phyloP scores from a whole-genome alignment of 2,329 filamentous ascomycete genomes.

The Aspergillus quadrilineatus region DNA sequence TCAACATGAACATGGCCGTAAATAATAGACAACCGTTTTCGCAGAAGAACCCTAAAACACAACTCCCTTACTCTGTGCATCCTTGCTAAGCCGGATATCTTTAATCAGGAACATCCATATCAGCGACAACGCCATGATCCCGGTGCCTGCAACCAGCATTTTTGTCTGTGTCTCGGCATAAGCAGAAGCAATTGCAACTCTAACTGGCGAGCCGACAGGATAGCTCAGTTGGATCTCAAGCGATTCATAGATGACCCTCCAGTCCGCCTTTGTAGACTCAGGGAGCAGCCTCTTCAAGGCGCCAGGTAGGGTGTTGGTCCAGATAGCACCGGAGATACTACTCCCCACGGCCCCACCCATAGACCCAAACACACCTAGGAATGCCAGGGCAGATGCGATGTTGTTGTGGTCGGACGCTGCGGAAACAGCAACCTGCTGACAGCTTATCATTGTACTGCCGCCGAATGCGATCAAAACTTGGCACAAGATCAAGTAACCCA shows the following conservation, averaged over 20 bases:
- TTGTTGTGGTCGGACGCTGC: conserved; percentile 56
- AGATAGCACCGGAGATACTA: conserved; percentile 61
- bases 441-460: conserved; percentile 54
- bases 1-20: neutral
- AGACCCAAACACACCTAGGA: conserved; percentile 56
- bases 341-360: conserved; percentile 57
- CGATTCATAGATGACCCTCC: conserved; percentile 16
- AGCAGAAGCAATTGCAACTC: conserved; percentile 59
- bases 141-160: conserved; percentile 54
- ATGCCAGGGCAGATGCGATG: conserved; percentile 55
- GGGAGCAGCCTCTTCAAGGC: conserved; percentile 35
- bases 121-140: conserved; percentile 45
- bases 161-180: conserved; percentile 57
- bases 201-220: conserved; percentile 43
- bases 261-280: conserved; percentile 13
- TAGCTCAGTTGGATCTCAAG: conserved; percentile 30
- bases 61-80: conserved; percentile 52
- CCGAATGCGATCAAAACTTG: conserved; percentile 59
- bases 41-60: conserved; percentile 43
- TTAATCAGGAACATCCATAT: conserved; percentile 48
- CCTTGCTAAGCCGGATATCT: conserved; percentile 52
- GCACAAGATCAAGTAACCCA: conserved; percentile 60
- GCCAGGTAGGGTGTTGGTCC: conserved; percentile 56
- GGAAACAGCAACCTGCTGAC: conserved; percentile 56
- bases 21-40: neutral